phyloP scores from a whole-genome alignment of 2,329 filamentous ascomycete genomes.

The Colletotrichum euphorbiae region DNA sequence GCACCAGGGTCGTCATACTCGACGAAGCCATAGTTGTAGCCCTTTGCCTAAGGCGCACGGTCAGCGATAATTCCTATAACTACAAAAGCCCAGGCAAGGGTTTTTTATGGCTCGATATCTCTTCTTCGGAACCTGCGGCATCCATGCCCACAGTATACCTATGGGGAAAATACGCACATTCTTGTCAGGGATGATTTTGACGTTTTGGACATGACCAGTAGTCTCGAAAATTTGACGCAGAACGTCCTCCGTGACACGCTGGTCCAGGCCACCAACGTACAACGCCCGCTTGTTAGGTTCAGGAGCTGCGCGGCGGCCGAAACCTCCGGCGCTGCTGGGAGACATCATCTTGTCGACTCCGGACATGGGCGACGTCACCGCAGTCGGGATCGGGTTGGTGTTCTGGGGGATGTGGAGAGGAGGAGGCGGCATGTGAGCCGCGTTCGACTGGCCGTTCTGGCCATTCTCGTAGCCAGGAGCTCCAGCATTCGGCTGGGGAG shows the following conservation, averaged over 20 bases:
- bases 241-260: constrained; percentile 95
- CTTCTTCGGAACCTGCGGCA: not conserved
- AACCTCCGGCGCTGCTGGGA: constrained; percentile 83
- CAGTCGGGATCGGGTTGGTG: constrained; percentile 93
- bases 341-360: constrained; percentile 80
- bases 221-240: constrained; percentile 99
- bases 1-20: constrained; percentile 98
- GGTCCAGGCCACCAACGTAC: constrained; percentile 95
- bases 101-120: not conserved
- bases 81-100: not conserved
- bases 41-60: constrained; percentile 77
- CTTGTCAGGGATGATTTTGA: constrained; percentile 99
- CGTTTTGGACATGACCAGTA: constrained; percentile 96
- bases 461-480: constrained; percentile 82
- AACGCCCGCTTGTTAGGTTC: constrained; percentile 98
- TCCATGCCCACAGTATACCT: not conserved
- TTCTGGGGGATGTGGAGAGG: constrained; percentile 96
- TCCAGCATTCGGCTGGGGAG: constrained; percentile 75
- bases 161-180: constrained; percentile 75
- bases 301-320: constrained; percentile 88
- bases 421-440: constrained; percentile 87
- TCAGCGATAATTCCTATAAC: constrained; percentile 27
- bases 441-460: constrained; percentile 76
- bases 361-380: constrained; percentile 88
- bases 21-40: constrained; percentile 98